Evolutionary conservation across 2,329 filamentous ascomycete species (phyloP).

Genomic region (Fusarium sp.): DNA sequence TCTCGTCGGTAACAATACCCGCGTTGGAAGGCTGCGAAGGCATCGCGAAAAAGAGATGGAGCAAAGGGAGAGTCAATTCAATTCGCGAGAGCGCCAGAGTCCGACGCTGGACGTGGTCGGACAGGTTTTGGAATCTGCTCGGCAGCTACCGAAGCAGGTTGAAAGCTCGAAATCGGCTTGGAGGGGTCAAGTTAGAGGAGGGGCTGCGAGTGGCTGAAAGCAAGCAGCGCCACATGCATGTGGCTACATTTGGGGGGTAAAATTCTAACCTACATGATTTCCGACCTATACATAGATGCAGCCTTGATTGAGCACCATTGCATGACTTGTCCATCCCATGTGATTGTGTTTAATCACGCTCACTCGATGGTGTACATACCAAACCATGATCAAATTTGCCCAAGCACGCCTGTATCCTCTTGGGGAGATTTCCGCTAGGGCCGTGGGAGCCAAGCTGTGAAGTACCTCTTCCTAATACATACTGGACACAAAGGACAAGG

Average conservation of each 20-base stretch:
- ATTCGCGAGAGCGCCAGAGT: not conserved
- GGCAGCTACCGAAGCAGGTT: slow-evolving; percentile 30
- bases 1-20: slow-evolving; percentile 80
- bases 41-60: slow-evolving; percentile 48
- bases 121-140: slow-evolving; percentile 23
- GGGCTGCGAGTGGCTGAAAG: slow-evolving; percentile 8
- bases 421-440: not conserved
- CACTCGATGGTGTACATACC: not conserved
- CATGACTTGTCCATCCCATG: not conserved
- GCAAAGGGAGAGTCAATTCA: not conserved
- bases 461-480: not conserved
- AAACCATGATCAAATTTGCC: not conserved
- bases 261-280: not conserved
- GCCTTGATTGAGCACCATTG: not conserved
- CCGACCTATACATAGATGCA: not conserved
- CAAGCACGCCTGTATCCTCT: not conserved
- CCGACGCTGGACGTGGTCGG: slow-evolving; percentile 7
- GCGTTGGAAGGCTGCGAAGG: slow-evolving; percentile 66
- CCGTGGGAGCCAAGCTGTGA: not conserved
- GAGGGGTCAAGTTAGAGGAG: slow-evolving; percentile 30
- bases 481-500: not conserved
- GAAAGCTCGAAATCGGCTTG: slow-evolving; percentile 14
- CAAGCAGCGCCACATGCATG: slow-evolving; percentile 13
- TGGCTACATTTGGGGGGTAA: slow-evolving; percentile 1
- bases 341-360: not conserved